phyloP scores from a whole-genome alignment of 306 rosid genomes.

The Alnus glutinosa region DNA sequence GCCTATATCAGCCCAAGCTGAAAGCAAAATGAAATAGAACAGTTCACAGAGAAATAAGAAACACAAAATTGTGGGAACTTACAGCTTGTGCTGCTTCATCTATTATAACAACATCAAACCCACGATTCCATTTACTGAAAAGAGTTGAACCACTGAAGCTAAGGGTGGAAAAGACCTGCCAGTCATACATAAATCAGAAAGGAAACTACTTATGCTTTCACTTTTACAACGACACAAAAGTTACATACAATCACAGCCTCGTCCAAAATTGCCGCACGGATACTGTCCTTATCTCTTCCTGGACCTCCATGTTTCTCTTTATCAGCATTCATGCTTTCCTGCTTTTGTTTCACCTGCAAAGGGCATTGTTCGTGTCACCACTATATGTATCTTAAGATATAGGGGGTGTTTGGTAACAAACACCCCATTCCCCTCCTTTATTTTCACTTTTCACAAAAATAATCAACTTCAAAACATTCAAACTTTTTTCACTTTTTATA shows the following conservation, averaged over 20 bases:
- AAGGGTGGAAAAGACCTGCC: constrained; percentile 95
- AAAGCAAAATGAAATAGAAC: not conserved
- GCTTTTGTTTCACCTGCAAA: constrained; percentile 68
- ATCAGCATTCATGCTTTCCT: constrained; percentile 50
- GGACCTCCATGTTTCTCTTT: constrained; percentile 62
- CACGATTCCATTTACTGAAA: constrained; percentile 74
- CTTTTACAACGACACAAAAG: constrained; percentile 19
- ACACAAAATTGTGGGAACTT: constrained; percentile 36
- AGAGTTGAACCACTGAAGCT: constrained; percentile 83
- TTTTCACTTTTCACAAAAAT: too few species aligned
- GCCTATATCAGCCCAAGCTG: not conserved
- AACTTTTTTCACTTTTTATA: too few species aligned
- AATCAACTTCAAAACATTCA: too few species aligned
- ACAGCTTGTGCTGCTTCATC: constrained; percentile 99
- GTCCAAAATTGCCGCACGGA: constrained; percentile 74
- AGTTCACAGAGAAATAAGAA: not conserved
- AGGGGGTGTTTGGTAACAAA: too few species aligned
- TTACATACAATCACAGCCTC: constrained; percentile 83
- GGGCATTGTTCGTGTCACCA: constrained; percentile 20
- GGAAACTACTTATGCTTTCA: constrained; percentile 21
- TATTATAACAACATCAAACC: constrained; percentile 92
- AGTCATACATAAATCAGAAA: constrained; percentile 33
- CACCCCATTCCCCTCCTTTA: too few species aligned
- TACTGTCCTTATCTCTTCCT: constrained; percentile 62
- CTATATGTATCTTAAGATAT: not conserved